A percentile compares a stretch with the other conserved stretches of the same genome.
phyloP scores from a whole-genome alignment of 768 basidiomycete genomes.

The Mycena capillaripes region DNA sequence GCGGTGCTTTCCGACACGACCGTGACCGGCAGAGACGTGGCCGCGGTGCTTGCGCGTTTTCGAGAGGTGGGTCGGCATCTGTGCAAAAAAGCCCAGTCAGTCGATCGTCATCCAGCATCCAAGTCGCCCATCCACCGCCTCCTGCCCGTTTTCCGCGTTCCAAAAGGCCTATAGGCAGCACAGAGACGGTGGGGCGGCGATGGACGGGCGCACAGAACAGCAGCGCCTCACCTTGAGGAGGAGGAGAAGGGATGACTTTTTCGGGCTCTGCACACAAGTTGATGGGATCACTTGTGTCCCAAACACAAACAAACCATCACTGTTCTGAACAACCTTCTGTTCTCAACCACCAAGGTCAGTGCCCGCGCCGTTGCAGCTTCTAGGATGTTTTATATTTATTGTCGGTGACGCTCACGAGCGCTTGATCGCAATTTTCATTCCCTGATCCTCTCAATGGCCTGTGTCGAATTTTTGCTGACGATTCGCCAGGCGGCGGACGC shows the following conservation, averaged over 20 bases:
- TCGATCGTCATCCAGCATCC: neutral
- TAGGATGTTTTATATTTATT: too few species aligned
- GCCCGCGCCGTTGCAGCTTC: too few species aligned
- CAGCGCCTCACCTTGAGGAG: constrained; percentile 5
- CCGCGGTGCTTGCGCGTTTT: constrained; percentile 99
- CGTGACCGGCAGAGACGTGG: constrained; percentile 99
- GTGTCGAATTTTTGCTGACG: too few species aligned
- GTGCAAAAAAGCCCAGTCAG: neutral
- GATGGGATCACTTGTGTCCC: neutral
- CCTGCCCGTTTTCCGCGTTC: neutral
- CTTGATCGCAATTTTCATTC: too few species aligned
- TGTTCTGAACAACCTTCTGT: too few species aligned
- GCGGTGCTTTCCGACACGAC: constrained; percentile 99
- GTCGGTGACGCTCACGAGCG: too few species aligned
- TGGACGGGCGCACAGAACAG: neutral
- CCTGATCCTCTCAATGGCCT: neutral
- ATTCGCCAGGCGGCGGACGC: too few species aligned
- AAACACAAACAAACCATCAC: too few species aligned
- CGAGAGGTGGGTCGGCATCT: constrained; percentile 95
- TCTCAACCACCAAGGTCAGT: too few species aligned
- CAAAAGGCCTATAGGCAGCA: neutral
- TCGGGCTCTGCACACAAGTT: neutral
- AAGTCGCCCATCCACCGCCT: neutral
- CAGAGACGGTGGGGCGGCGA: neutral
- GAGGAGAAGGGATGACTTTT: neutral